Percentiles rank a stretch among this genome's conserved stretches.
Conservation (phyloP, 257 asterid species). For the Leptodermis oblonga region DNA sequence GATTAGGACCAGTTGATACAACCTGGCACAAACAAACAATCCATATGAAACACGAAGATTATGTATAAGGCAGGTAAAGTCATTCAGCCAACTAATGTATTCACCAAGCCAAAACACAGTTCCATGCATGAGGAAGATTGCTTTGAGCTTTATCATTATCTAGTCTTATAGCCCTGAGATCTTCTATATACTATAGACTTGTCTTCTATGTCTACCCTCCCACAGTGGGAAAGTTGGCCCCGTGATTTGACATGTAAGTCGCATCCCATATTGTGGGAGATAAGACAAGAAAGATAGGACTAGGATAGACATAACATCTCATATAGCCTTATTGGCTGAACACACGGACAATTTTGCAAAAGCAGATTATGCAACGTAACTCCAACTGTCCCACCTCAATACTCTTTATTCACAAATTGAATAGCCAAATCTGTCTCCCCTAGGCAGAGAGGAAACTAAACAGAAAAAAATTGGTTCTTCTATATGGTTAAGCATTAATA, state of each 20-base stretch:
- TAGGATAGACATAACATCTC: too few relatives aligned
- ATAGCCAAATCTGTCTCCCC: not conserved
- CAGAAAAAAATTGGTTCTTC: not conserved
- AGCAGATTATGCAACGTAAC: too few relatives aligned
- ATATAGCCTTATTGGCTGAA: not conserved
- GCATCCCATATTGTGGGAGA: too few relatives aligned
- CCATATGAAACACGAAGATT: not conserved
- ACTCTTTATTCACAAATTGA: not conserved
- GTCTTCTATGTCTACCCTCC: too few relatives aligned
- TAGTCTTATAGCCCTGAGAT: too few relatives aligned
- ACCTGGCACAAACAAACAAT: constrained; percentile 39
- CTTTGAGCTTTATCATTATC: not conserved
- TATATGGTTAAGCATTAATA: not conserved
- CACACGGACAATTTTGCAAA: not conserved
- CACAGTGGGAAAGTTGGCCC: too few relatives aligned
- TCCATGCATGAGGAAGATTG: not conserved
- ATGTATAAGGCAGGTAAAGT: not conserved
- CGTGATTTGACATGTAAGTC: too few relatives aligned
- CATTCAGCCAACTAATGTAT: not conserved
- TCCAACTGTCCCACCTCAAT: too few relatives aligned
- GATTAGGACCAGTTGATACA: constrained; percentile 93
- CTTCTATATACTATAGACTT: too few relatives aligned
- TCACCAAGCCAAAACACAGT: not conserved
- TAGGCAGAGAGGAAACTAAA: not conserved
- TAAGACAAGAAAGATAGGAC: too few relatives aligned